Evolutionary conservation across 2,329 filamentous ascomycete genomes (phyloP), one percentile per base, ranked within the genome.

Genomic region (Fusarium drepaniforme): DNA sequence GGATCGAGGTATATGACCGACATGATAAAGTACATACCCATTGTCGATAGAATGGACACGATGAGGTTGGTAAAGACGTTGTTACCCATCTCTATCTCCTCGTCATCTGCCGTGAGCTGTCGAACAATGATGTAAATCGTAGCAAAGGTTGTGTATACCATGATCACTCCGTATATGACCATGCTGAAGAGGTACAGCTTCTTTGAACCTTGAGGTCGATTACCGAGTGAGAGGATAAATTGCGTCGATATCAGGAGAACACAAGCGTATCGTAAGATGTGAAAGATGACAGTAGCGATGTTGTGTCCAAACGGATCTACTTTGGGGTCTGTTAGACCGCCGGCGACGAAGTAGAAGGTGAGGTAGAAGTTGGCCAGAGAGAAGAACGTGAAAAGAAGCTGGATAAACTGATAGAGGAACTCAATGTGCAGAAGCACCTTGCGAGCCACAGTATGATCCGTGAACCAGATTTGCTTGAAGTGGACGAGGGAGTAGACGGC

Each of bases 361-460:
- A 99, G 92, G 83, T 98, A 99, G 88, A 98, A 99, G 87, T 99
- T 99, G 83, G 96, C 96, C 46, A 99, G 91, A 13, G 96, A 98
- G 87, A 99, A 98, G 87, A 95, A 99, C 56, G 97, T 99, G 86
- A 99, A 99, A 71, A 97, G 84, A 16, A 99, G 90, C 80, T 95
- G 94, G 77, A 98, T 89, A 82, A 97, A 93, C 82, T 99, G 97
- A 84, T 99, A 99, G 77, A 98, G 83, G 81, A 98, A 98, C 83
- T 99, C 97, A 78, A 98, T 91, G 83, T 98, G 96, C 63, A 99
- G 90, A 38, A 99, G 89, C 28, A 97, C 89, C 84, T 99, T 99
- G 77, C 97, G 93, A 42, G 92, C 89, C 25, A 98, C 80, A 1
- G 95, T 97, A 84, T 99, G 97, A 82, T 98, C 97, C 0, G 97